Base-by-base conservation (phyloP, 1,139 yeast species). In the Candida buenavistaensis region DNA sequence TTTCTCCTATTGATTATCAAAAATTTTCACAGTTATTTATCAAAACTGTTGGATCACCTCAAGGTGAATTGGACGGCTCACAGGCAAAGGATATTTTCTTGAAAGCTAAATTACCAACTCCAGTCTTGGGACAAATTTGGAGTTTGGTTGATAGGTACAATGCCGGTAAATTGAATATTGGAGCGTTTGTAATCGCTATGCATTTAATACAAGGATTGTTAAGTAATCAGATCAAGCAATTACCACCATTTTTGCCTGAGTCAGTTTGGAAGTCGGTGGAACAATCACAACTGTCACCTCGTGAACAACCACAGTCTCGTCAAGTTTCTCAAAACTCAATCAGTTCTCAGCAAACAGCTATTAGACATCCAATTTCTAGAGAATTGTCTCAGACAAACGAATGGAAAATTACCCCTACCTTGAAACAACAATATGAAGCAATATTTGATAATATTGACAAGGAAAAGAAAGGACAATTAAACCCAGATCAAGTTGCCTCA, bases 101-200 rank as follows among this genome's bases (percentile, higher is more conserved):
- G 54, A 92, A 90, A 66, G 96, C 97, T 1, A 82, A 83, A 50
- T 67, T 92, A 41, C 88, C 96, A 14, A 69, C 82, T 24, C 75
- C 78, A 17, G 75, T 81, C 2, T 68, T 92, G 47, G 95, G 95
- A 36, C 86, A 83, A 52, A 82, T 92, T 38, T 92, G 98, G 98
- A 75, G 76, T 39, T 69, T 92, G 44, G 92, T 86, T 21, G 98
- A 94, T 56, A 76, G 80, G 40, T 75, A 78, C 38, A 81, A 80
- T 47, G 59, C 75, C 3, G 98, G 98, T 5, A 70, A 75, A 36
- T 75, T 92, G 50, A 73, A 76, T 40, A 75, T 80, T 51, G 72
- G 80, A 14, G 90, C 87, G 49, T 92, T 94, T 52, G 78, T 87
- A 24, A 76, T 92, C 48, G 97, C 98, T 6, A 92, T 94, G 98